Base-by-base conservation (phyloP, 441 rosid genomes). In the Adansonia gregorii region DNA sequence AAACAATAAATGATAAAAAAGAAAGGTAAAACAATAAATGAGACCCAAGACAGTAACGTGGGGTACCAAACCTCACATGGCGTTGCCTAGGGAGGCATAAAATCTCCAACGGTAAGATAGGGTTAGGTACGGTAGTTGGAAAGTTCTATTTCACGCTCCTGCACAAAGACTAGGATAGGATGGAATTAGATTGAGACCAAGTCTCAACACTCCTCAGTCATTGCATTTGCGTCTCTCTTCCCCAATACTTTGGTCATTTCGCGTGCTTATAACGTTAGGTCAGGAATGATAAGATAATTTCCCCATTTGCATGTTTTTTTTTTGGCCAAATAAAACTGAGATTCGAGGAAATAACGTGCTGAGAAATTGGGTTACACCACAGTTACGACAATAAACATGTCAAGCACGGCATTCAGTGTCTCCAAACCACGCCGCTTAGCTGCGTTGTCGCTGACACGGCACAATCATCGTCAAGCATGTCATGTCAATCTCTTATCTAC, bases 91-190 rank as follows among this genome's bases (percentile, higher is more conserved):
- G 20, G 4, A 75, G n/a, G 79, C 78, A 76, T 73, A 48, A 80
- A 76, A 78, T 83, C 77, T 82, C 73, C 74, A 71, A 69, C 17
- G 27, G 76, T 65, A 65, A 78, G 83, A 72, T 86, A 72, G 76
- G 78, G 74, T 82, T 86, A 84, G 89, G 89, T 86, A 80, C 12
- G 85, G 83, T 82, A 64, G 87, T 78, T 84, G 71, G 84, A 76
- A 81, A 78, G 82, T 79, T 83, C 79, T 56, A 64, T 78, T 73
- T 73, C 78, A 56, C 39, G 35, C 63, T 79, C 72, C 46, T 1
- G 8, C 43, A 2, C 5, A 68, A 20, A 12, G 49, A 39, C n/a
- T 43, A 15, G 41, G 41, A 35, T 35, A 35, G 10, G 60, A 55
- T 55, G 9, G 22, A 55, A 55, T n/a, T 55, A n/a, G 10, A 55